These are phyloP conservation scores for Cyclanthera cordifolia DNA, from an alignment of 306 rosid species.

Conservation along the genomic window DNA sequence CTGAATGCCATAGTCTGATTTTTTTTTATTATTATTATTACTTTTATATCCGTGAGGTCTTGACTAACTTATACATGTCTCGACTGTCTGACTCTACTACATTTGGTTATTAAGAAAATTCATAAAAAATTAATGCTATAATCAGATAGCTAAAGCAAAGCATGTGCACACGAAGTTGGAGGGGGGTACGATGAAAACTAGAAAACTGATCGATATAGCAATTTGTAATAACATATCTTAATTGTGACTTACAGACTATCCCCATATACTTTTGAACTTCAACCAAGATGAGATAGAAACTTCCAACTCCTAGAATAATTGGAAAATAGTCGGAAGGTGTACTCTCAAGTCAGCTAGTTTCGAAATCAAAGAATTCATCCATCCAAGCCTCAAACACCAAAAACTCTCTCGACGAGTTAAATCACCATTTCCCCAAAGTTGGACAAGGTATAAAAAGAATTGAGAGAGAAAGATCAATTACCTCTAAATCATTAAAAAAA, in stretches of 20 bases:
- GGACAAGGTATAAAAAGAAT: not conserved
- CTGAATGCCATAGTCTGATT: not conserved
- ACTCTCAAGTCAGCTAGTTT: not conserved
- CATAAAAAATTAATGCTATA: not conserved
- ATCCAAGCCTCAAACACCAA: not conserved
- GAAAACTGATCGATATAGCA: not conserved
- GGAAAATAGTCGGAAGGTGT: not conserved
- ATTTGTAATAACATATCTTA: not conserved
- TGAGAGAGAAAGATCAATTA: not conserved
- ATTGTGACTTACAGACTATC: not conserved
- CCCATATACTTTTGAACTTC: not conserved
- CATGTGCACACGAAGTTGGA: not conserved
- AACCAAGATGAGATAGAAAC: conserved; percentile 1
- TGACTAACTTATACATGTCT: too few species aligned
- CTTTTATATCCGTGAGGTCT: too few species aligned
- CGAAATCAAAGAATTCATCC: not conserved
- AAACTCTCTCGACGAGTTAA: not conserved
- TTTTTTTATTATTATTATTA: too few species aligned
- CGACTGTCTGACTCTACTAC: too few species aligned
- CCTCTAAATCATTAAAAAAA: not conserved
- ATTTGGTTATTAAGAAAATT: too few species aligned
- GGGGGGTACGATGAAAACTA: not conserved
- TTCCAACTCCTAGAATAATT: not conserved
- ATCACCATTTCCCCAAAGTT: not conserved
- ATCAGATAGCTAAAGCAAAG: not conserved